Evolutionary conservation across 2,329 filamentous ascomycete species (phyloP), one percentile per base, ranked within the genome.

Genomic region (Salinomyces thailandicus): DNA sequence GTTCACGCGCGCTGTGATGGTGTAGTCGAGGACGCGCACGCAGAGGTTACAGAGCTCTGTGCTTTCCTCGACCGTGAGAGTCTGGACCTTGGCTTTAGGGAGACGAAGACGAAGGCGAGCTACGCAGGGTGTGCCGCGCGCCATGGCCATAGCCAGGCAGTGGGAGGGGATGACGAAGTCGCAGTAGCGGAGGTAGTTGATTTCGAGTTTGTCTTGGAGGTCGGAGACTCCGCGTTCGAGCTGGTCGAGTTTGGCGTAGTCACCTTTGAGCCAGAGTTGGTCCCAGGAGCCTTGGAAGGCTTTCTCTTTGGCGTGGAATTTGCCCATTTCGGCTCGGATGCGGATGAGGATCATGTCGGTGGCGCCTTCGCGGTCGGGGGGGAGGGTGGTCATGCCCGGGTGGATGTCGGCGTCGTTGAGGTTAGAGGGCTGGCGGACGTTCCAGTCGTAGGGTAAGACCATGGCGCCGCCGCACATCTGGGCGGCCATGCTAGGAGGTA

Each of bases 291-390:
- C 45, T 4, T 46, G 14, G n/a, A 42, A 42, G 5, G 47, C 43
- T 26, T 38, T 42, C 20, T 39, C 31, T 17, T 47, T 48, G 16
- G 48, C 41, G 44, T 66, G 57, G 33, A 65, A 63, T 11, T 58
- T 56, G 3, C 62, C 64, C 4, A 68, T 53, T 24, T 63, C 56
- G 17, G 59, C 58, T 18, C 67, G 56, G 2, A 65, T 58, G 7
- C 63, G 52, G 41, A 61, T 64, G 50, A 66, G 66, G 43, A 67
- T 66, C 32, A 59, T 61, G 5, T 79, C 75, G 0, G 74, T 77
- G 1, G 70, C 53, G 1, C 71, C 73, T 5, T 64, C 54, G 4
- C 67, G 66, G 28, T 70, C 61, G 1, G 56, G 43, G 0, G 74
- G 74, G 2, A 63, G 54, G 3, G 66, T 55, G 3, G 56, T 64